Evolutionary conservation across 805 yeast species (phyloP), one percentile per base, ranked within the genome.

Genomic region (Candida dendrica): DNA sequence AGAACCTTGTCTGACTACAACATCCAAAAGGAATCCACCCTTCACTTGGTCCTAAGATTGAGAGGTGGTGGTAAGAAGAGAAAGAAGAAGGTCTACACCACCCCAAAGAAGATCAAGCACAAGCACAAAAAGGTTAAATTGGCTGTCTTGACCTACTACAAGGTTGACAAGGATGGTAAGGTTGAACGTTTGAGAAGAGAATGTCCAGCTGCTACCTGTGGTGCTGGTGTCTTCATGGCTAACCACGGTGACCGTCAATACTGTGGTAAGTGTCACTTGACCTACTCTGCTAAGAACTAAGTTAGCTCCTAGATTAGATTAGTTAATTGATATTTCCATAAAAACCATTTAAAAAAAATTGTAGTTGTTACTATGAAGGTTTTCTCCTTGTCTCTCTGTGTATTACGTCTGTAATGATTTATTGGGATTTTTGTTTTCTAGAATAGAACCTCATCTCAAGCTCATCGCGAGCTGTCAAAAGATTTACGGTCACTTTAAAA

Each of bases 31-130:
- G 97, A 90, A 75, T 88, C 96, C 51, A 90, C 97, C 49, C 72
- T 90, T 43, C 96, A 91, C 72, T 81, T 91, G 75, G 98, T 91
- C 55, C 77, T 91, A 56, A 89, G 97, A 81, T 85, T 91, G 70
- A 87, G 97, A 79, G 98, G 98, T 78, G 96, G 96, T 76, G 96
- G 96, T 80, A 93, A 90, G 87, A 93, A 93, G 93, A 91, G 96
- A 84, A 93, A 93, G 93, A 93, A 93, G 96, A 91, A 91, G 95
- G 97, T 89, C 71, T 93, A 91, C 91, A 91, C 98, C 78, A 91
- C 98, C 69, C 98, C 98, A 81, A 93, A 93, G 90, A 95, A 90
- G 85, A 87, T 93, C 79, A 87, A 77, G 79, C 98, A 93, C 95
- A 90, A 89, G 85, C 96, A 88, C 85, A 93, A 86, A 87, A 93